These are phyloP conservation scores for Gynochthodes officinalis DNA, from an alignment of 257 asterid species.

Conservation along the genomic window DNA sequence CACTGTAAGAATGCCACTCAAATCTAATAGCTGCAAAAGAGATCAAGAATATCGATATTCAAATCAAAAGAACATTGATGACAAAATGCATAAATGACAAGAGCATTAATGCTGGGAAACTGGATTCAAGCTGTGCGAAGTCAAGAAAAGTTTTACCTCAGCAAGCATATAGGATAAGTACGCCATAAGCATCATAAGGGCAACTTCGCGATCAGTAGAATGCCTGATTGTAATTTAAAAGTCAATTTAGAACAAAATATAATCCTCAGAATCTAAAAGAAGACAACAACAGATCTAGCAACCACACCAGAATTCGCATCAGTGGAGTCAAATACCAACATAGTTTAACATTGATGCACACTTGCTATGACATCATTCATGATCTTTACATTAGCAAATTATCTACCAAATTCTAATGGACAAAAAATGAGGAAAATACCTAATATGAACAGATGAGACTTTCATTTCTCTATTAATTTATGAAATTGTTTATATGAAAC, in stretches of 20 bases:
- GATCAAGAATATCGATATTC: neutral
- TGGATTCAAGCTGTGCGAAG: neutral
- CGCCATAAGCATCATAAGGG: conserved; percentile 52
- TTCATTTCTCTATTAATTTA: neutral
- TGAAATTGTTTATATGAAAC: too few species aligned
- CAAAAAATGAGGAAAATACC: neutral
- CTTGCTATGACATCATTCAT: neutral
- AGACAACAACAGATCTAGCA: neutral
- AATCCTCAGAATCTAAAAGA: neutral
- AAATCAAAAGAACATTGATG: neutral
- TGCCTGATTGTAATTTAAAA: conserved; percentile 27
- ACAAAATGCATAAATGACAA: neutral
- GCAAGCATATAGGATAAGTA: conserved; percentile 41
- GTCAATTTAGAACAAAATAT: neutral
- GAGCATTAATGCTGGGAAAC: neutral
- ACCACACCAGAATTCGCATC: neutral
- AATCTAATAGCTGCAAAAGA: conserved; percentile 33
- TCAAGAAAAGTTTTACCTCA: conserved; percentile 27
- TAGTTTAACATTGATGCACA: neutral
- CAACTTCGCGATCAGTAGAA: conserved; percentile 52
- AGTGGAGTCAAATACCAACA: neutral
- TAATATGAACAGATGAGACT: neutral
- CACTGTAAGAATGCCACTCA: conserved; percentile 48
- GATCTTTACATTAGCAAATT: neutral
- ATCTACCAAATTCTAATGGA: neutral